Base-by-base conservation (phyloP, 78 protist species). In the Mastigamoeba balamuthi region DNA sequence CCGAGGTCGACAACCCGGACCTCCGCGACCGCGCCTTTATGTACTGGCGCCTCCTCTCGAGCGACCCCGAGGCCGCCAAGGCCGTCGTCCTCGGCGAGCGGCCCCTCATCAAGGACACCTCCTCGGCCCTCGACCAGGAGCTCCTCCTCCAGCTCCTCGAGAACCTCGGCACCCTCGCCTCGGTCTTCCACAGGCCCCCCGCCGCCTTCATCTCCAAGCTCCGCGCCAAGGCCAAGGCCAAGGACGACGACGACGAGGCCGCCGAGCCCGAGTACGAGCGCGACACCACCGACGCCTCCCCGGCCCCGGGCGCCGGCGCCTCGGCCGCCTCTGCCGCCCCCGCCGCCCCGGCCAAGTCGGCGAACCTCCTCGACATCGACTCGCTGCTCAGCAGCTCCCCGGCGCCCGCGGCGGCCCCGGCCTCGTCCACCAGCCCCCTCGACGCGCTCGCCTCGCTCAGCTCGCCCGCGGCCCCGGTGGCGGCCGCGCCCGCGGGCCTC, bases 11-110 rank as follows among this genome's bases (percentile, higher is more conserved):
- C 83, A 83, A 94, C 81, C 99, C 99, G 25, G 99, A 98, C 85
- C 82, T 97, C 4, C 92, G 99, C 37, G 99, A 98, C 78, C 93
- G 99, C 36, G 99, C 98, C 39, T 98, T 80, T 88, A 82, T 98
- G 74, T 98, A 98, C 87, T 98, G 99, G 98, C 85, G 99, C 37
- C 85, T 98, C 65, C 89, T 98, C n/a, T 84, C 96, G 27, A 79
- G 95, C 29, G 95, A 94, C 89, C 94, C 96, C 9, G 95, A 90
- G 58, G 95, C 93, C 17, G 99, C 99, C 43, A 91, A 94, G 69
- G 82, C 84, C 58, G 90, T 95, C 23, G 95, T 95, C 17, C 81
- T 91, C 41, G 40, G 82, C n/a, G 91, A 83, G 75, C 88, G 92
- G 87, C 98, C 98, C n/a, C 52, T 80, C 41, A 95, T 97, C 72